These are phyloP conservation scores for Daucus carota DNA, from an alignment of 129 eudicot species.

Conservation along the genomic window DNA sequence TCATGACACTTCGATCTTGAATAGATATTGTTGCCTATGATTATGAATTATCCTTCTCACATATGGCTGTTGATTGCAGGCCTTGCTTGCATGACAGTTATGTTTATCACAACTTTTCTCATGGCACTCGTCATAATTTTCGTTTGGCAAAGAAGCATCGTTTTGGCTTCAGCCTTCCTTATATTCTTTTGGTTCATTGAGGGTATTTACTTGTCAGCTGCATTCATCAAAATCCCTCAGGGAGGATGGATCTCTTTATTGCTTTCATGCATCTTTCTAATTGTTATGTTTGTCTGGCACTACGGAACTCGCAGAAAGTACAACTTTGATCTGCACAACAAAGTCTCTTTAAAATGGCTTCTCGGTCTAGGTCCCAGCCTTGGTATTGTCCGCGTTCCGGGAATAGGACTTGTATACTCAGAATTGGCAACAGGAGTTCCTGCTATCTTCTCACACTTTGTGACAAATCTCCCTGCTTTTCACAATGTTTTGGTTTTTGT, in stretches of 20 bases:
- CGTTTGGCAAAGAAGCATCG: conserved; percentile 63
- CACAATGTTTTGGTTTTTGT: conserved; percentile 84
- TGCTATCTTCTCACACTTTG: conserved; percentile 80
- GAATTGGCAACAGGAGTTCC: conserved; percentile 95
- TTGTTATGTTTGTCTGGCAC: conserved; percentile 79
- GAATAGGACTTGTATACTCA: conserved; percentile 86
- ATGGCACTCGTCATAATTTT: conserved; percentile 66
- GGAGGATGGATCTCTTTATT: conserved; percentile 93
- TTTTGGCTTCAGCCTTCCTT: conserved; percentile 45
- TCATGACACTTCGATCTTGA: background rate
- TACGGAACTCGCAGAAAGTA: conserved; percentile 85
- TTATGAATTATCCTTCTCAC: conserved; percentile 8
- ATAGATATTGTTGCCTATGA: background rate
- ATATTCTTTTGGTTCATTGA: conserved; percentile 57
- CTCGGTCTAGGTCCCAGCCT: conserved; percentile 94
- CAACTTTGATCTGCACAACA: conserved; percentile 82
- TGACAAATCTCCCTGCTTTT: conserved; percentile 86
- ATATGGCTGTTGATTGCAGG: conserved; percentile 41
- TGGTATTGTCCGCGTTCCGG: conserved; percentile 95
- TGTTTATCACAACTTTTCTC: conserved; percentile 77
- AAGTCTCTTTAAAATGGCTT: conserved; percentile 84
- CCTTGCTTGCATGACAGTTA: conserved; percentile 82
- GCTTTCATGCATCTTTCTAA: conserved; percentile 52
- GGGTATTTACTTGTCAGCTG: conserved; percentile 56
- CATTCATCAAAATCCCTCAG: conserved; percentile 70